Base-by-base conservation (phyloP, 179 eudicot species). In the Actinidia arguta region DNA sequence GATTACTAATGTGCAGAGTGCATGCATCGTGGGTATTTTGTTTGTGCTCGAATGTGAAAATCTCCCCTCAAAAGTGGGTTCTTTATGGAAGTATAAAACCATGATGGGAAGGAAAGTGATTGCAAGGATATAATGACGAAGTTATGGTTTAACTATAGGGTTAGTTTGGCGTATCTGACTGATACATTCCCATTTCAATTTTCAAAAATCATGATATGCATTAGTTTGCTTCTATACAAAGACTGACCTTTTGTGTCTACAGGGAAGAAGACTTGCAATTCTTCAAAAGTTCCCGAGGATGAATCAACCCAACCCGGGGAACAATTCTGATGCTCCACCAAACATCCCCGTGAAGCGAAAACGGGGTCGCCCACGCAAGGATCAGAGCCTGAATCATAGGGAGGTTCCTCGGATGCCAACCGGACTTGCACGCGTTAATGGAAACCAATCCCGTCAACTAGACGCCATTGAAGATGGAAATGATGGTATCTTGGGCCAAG, bases 351-450 rank as follows among this genome's bases (percentile, higher is more conserved):
- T 84, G 58, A 93, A 92, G 82, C 90, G 95, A 79, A 91, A 89
- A 85, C 90, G 99, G 42, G 99, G 99, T 56, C 97, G 99, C 72
- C 99, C 99, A 12, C 92, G 94, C 51, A 96, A 93, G 88, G 95
- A 93, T 83, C 86, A 76, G n/a, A 88, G 85, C 79, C 88, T 84
- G 63, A 82, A 50, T 18, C 89, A 86, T 42, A 78, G 72, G 2
- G 52, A 50, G 61, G 61, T 61, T 67, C 84, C 86, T 22, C 84
- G 81, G 50, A 56, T 79, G 18, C 92, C 97, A 58, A 91, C 96
- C 55, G 93, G 89, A 80, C 88, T 87, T 83, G 87, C 83, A 82
- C 55, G 63, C 20, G 76, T 62, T 52, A 86, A 86, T 70, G 87
- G 85, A 74, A 82, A 73, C 71, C 88, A 79, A 22, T 82, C 91